Conservation (phyloP, 73 alveolate species). For the Paramecium bursaria region DNA sequence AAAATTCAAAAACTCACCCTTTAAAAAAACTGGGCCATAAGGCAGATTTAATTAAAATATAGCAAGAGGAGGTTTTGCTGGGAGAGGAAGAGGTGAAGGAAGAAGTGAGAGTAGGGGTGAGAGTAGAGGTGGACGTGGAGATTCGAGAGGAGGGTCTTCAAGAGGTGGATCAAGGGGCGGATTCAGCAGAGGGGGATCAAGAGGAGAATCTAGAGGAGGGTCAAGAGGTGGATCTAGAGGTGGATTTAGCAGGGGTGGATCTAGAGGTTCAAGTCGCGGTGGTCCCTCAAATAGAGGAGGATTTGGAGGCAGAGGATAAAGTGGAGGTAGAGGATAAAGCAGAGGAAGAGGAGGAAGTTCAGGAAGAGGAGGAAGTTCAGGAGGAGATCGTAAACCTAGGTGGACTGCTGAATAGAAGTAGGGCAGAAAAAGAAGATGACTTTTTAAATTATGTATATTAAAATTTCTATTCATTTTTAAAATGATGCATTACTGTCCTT, state of each 20-base stretch:
- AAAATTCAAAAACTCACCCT: neutral
- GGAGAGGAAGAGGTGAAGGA: neutral
- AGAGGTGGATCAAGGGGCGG: neutral
- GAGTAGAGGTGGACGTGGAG: neutral
- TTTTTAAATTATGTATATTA: no score
- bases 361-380: slow-evolving; percentile 16
- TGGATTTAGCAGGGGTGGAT: neutral
- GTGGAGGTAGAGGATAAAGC: neutral
- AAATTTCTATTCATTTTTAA: slow-evolving; percentile 42
- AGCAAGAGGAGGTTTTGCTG: neutral
- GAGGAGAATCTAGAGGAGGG: neutral
- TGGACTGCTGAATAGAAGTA: no score
- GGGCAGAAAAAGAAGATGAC: neutral
- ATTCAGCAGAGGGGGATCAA: neutral
- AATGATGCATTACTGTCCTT: slow-evolving; percentile 11
- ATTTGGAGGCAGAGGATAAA: neutral
- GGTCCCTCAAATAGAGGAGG: neutral
- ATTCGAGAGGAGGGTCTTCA: neutral
- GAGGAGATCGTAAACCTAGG: no score
- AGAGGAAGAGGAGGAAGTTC: neutral
- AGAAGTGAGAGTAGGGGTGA: neutral
- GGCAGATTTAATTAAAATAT: neutral
- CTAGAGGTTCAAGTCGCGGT: neutral
- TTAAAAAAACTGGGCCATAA: neutral
- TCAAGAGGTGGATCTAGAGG: neutral